Evolutionary conservation across 2,329 filamentous ascomycete species (phyloP).

Genomic region (Zymoseptoria brevis): DNA sequence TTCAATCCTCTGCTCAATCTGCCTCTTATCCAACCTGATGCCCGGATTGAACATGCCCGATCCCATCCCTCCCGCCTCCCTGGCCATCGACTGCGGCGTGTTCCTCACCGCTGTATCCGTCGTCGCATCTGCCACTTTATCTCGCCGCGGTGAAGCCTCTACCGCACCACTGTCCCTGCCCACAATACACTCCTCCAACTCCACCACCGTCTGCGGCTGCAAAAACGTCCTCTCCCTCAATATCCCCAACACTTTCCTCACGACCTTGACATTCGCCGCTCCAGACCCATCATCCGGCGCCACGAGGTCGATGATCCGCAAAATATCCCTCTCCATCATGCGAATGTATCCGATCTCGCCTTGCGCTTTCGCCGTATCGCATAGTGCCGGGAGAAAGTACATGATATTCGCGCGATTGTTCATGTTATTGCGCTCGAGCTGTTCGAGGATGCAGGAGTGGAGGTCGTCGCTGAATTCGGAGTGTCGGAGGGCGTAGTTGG

Average conservation of each 20-base stretch:
- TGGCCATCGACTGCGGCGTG: constrained; percentile 17
- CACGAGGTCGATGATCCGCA: constrained; percentile 84
- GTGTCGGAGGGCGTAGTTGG: constrained; percentile 89
- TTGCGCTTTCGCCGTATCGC: constrained; percentile 73
- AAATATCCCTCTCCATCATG: constrained; percentile 92
- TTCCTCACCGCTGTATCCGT: constrained; percentile 6
- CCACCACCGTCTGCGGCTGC: constrained; percentile 61
- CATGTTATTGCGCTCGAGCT: constrained; percentile 88
- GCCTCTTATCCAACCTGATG: constrained; percentile 64
- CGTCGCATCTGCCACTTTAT: background rate
- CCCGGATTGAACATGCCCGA: constrained; percentile 8
- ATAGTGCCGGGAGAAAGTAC: constrained; percentile 95
- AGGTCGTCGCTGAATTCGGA: constrained; percentile 93
- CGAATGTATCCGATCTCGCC: constrained; percentile 73
- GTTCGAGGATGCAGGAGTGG: constrained; percentile 93
- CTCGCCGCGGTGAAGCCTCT: constrained; percentile 1
- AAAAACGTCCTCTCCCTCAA: constrained; percentile 61
- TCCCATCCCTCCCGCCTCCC: constrained; percentile 9
- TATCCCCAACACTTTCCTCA: constrained; percentile 55
- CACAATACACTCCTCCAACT: constrained; percentile 77
- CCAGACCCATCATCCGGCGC: constrained; percentile 79
- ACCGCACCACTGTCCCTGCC: constrained; percentile 52
- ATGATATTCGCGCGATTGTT: constrained; percentile 97
- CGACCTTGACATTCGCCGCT: constrained; percentile 84
- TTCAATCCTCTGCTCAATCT: constrained; percentile 93